Evolutionary conservation across 768 basidiomycete genomes (phyloP), one percentile per base, ranked within the genome.

Genomic region (Rhodosporidiobolus odoratus): DNA sequence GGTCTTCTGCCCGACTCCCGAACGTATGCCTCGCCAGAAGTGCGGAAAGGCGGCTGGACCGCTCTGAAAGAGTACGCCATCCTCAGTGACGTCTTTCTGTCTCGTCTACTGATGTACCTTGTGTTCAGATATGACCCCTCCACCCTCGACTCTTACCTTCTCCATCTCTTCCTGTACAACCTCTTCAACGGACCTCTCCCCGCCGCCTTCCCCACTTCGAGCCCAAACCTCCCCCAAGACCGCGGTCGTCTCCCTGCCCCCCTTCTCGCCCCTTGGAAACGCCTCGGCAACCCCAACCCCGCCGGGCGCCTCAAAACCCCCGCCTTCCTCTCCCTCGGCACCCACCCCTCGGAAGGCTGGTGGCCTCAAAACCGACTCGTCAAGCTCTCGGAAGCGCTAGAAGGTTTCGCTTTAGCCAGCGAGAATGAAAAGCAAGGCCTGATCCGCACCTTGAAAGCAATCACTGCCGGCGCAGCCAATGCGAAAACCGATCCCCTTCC

Each of bases 271-370:
- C 83, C 84, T 2, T 94, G 89, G 84, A 94, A 92, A 79, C 88
- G 86, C 60, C 86, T 99, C 45, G 83, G 98, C 23, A 92, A 92
- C 76, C 95, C 95, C 2, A 93, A 87, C 78, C 86, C 90, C 0
- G 90, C 88, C 77, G 84, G 85, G 2, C 86, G 96, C 30, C 81
- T 93, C 75, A 84, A 88, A 2, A 83, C 89, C 0, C 89, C 90
- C 73, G 81, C 82, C 3, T 91, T 98, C 79, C 82, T 96, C 23
- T 88, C 90, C 30, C 80, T 86, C 7, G 92, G 91, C n/a, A 89
- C 89, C 62, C 84, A 84, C 86, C 69, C 81, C 83, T 3, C 78
- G 82, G 59, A 45, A 58, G 93, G 92, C 0, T 96, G 95, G 79
- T 98, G 96, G 79, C 81, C 84, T 3, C 82, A 82, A 30, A 99